Conservation (phyloP, 2,329 filamentous ascomycete species). For the Exophiala bonariae region DNA sequence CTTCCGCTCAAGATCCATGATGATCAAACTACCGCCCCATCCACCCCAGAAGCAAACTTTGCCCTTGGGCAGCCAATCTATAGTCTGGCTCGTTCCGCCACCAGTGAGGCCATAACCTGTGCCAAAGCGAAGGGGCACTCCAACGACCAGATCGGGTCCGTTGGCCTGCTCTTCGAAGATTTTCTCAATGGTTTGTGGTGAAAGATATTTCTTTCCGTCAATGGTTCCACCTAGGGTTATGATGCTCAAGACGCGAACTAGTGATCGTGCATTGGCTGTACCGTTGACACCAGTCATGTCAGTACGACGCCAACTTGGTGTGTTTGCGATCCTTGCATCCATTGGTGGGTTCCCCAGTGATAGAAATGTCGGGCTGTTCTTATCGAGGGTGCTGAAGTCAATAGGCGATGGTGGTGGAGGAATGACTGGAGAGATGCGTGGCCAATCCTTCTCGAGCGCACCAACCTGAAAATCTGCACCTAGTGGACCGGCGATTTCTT, state of each 20-base stretch:
- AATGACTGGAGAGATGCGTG: constrained; percentile 40
- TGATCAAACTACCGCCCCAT: constrained; percentile 45
- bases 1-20: constrained; percentile 45
- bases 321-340: constrained; percentile 26
- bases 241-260: constrained; percentile 44
- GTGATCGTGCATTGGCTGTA: constrained; percentile 44
- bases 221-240: constrained; percentile 36
- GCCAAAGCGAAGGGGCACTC: constrained; percentile 39
- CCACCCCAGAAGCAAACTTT: constrained; percentile 45
- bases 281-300: constrained; percentile 48
- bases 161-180: constrained; percentile 47
- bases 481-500: constrained; percentile 44
- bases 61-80: constrained; percentile 35
- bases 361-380: constrained; percentile 32
- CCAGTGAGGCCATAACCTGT: constrained; percentile 43
- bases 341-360: constrained; percentile 32
- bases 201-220: constrained; percentile 40
- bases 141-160: constrained; percentile 43
- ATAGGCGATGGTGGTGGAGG: constrained; percentile 21
- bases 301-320: constrained; percentile 37
- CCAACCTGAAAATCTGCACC: constrained; percentile 51
- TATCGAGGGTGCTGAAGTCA: constrained; percentile 23
- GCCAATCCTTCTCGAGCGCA: constrained; percentile 41
- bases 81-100: constrained; percentile 25
- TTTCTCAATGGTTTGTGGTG: constrained; percentile 42